Base-by-base conservation (phyloP, 2,329 filamentous ascomycete genomes). In the Calonectria leucothoes region DNA sequence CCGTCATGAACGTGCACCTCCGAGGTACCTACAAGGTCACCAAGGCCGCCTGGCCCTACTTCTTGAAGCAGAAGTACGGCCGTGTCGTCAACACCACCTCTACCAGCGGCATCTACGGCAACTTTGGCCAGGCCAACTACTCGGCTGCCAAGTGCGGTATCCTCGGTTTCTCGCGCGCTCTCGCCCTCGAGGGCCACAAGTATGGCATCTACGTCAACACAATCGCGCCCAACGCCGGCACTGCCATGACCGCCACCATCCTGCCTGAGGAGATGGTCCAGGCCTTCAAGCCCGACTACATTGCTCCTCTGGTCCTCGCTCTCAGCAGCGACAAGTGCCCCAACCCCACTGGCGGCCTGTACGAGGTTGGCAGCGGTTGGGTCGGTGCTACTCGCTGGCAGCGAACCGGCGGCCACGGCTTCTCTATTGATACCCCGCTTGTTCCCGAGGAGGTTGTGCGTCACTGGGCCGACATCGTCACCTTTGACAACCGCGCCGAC, bases 181-280 rank as follows among this genome's bases (percentile, higher is more conserved):
- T 99, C 69, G 97, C 97, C 66, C 90, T 97, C 64, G 97, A 99
- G 87, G 97, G 97, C 81, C 91, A 91, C 82, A 98, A 98, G 89
- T 95, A 99, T 90, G 98, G 98, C 89, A 98, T 99, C 85, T 95
- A 92, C 81, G 95, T 98, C 85, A 99, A 99, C 90, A 98, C 96
- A 72, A 98, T 99, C 82, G 97, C 97, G 29, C 97, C 97, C 79
- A 99, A 98, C 82, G 97, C 97, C 48, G 97, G 97, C 80, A 99
- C 97, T 55, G 93, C 93, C 83, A 97, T 99, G 94, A 99, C 97
- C 70, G 91, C 93, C 79, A 96, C 94, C 65, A 94, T 99, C 84
- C 91, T 99, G 89, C 97, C 97, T 35, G 95, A 98, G 86, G 97
- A 99, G 88, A 92, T 98, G 88, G 96, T 99, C 23, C 96, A 98